Percentiles rank a stretch among this genome's conserved stretches.
These are phyloP conservation scores for Senna tora DNA, from an alignment of 306 rosid genomes.

Conservation along the genomic window DNA sequence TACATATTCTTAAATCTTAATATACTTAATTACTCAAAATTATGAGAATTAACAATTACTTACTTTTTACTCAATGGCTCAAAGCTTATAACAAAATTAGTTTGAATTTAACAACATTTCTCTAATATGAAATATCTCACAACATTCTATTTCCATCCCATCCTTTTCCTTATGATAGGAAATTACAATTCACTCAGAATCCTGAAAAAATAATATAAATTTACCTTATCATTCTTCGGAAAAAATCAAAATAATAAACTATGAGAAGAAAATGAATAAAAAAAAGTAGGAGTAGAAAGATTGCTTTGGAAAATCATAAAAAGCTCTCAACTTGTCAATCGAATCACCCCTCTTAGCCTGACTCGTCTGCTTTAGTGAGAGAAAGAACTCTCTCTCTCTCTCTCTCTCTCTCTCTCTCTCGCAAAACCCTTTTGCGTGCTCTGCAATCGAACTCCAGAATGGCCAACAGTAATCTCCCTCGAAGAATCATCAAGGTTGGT, in stretches of 20 bases:
- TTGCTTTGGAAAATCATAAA: neutral
- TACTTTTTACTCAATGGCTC: too few species aligned
- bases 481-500: conserved; percentile 80
- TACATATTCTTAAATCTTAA: too few species aligned
- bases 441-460: conserved; percentile 65
- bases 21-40: too few species aligned
- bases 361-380: conserved; percentile 36
- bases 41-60: too few species aligned
- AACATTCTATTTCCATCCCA: too few species aligned
- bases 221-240: too few species aligned
- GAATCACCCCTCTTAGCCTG: neutral
- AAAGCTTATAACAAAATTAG: too few species aligned
- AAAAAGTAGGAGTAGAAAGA: neutral
- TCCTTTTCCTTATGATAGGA: too few species aligned
- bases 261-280: neutral
- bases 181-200: too few species aligned
- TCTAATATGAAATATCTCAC: too few species aligned
- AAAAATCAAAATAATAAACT: neutral
- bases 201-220: too few species aligned
- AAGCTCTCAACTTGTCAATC: neutral
- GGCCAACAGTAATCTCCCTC: conserved; percentile 97
- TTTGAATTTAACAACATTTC: too few species aligned
- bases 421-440: conserved; percentile 67
- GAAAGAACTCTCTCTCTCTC: conserved; percentile 34
- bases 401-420: conserved; percentile 37